These are phyloP conservation scores for Phoma sp. DNA, from an alignment of 2,329 filamentous ascomycete species.

Conservation along the genomic window DNA sequence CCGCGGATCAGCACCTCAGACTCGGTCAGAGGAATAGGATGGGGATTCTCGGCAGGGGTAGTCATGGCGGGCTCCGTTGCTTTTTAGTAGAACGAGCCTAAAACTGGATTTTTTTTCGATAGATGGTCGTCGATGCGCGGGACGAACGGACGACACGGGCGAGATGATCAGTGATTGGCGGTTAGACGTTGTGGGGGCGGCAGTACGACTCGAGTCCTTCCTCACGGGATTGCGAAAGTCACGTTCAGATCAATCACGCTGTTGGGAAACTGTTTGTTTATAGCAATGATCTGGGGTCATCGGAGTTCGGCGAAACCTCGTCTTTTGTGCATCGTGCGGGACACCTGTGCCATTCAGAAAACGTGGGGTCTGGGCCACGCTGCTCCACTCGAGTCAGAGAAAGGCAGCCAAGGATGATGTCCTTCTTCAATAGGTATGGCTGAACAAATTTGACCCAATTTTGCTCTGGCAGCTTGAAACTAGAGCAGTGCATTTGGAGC, in stretches of 20 bases:
- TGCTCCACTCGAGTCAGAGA: constrained; percentile 26
- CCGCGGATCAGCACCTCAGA: constrained; percentile 43
- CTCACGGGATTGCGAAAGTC: constrained; percentile 6
- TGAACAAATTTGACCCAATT: constrained; percentile 21
- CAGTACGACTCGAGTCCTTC: constrained; percentile 10
- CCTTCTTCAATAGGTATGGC: constrained; percentile 41
- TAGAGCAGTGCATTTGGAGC: constrained; percentile 5
- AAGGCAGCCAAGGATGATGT: constrained; percentile 31
- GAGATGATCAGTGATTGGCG: constrained; percentile 5
- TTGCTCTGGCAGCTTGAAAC: constrained; percentile 8
- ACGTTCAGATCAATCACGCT: neutral
- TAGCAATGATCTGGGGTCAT: constrained; percentile 25
- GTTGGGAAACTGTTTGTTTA: constrained; percentile 19
- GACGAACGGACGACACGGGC: constrained; percentile 7
- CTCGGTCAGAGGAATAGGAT: constrained; percentile 37
- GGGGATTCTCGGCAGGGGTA: constrained; percentile 22
- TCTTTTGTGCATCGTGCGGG: constrained; percentile 37
- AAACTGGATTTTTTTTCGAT: constrained; percentile 12
- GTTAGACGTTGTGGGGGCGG: constrained; percentile 18
- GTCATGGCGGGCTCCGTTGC: constrained; percentile 20
- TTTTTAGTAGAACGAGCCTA: constrained; percentile 12
- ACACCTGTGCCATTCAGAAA: constrained; percentile 17
- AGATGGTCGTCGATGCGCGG: constrained; percentile 12
- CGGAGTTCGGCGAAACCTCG: constrained; percentile 42
- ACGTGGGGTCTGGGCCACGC: constrained; percentile 28